Evolutionary conservation across 495 filamentous ascomycete species (phyloP), one percentile per base, ranked within the genome.

Genomic region (Bathelium albidoporum): DNA sequence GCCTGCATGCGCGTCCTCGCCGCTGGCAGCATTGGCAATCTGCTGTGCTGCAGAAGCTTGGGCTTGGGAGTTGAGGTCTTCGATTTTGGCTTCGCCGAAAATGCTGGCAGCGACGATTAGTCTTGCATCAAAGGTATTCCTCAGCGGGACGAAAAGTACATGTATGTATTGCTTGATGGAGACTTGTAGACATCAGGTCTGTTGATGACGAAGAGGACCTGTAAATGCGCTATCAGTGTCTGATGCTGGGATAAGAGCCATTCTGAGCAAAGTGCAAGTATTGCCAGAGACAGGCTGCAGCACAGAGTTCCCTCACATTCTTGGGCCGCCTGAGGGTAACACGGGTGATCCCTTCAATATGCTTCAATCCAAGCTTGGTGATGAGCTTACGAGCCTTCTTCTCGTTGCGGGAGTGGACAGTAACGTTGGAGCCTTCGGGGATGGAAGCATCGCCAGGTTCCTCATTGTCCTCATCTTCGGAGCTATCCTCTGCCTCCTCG

Each of bases 181-280:
- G 91, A 96, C 78, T 95, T 96, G 85, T 96, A 99, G 73, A 99
- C 95, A 74, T 99, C 95, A 66, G 95, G 95, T 76, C 95, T 85
- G 86, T 95, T 97, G 80, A 99, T 95, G 67, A 99, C 95, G 79
- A 99, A 97, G 69, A 99, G 87, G 72, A 99, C 93, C 93, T 97
- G 66, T 67, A 28, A 55, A 29, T 55, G 24, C 5, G 24, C 29
- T 24, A 24, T 55, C 24, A 55, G 20, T 29, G 20, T 29, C 24
- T 26, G 20, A 5, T 29, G 49, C 24, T 3, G 11, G 7, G 49
- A 28, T 29, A 9, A 29, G 24, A 29, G 49, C n/a, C n/a, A 11
- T 9, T 55, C 49, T 20, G n/a, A 14, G 18, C 9, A 49, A n/a
- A 18, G 43, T n/a, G 34, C 5, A 39, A 14, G 5, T 18, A 11